Percentiles rank a stretch among this genome's conserved stretches.
phyloP scores from a whole-genome alignment of 2,329 filamentous ascomycete species.

The Claviceps sp. region DNA sequence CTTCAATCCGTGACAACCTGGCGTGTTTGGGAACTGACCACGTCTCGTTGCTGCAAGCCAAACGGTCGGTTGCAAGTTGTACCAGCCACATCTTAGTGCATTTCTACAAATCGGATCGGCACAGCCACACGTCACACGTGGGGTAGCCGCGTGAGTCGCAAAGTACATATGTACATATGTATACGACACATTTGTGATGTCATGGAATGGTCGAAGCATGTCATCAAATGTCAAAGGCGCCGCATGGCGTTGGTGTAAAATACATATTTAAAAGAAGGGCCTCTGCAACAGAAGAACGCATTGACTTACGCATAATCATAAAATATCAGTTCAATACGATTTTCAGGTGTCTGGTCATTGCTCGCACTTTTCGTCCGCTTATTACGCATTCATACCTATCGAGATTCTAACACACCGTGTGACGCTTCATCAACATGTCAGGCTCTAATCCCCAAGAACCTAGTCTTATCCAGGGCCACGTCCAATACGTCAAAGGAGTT shows the following conservation, averaged over 20 bases:
- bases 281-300: too few relatives aligned
- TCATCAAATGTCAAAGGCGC: not conserved
- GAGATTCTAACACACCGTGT: not conserved
- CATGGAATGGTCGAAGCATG: conserved; percentile 9
- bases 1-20: conserved; percentile 2
- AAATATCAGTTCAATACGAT: not conserved
- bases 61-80: too few relatives aligned
- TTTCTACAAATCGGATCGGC: not conserved
- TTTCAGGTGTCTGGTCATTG: not conserved
- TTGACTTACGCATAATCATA: too few relatives aligned
- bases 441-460: conserved; percentile 26
- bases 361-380: not conserved
- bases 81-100: too few relatives aligned
- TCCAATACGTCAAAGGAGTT: conserved; percentile 55
- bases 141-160: not conserved
- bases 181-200: conserved; percentile 1
- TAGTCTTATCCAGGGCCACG: conserved; percentile 49
- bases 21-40: conserved; percentile 11
- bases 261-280: too few relatives aligned
- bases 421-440: not conserved
- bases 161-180: too few relatives aligned
- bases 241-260: too few relatives aligned
- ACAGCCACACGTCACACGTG: not conserved
- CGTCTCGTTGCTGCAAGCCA: not conserved
- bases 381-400: not conserved